Conservation (phyloP, 2,329 filamentous ascomycete species). For the Trichoderma sp. region DNA sequence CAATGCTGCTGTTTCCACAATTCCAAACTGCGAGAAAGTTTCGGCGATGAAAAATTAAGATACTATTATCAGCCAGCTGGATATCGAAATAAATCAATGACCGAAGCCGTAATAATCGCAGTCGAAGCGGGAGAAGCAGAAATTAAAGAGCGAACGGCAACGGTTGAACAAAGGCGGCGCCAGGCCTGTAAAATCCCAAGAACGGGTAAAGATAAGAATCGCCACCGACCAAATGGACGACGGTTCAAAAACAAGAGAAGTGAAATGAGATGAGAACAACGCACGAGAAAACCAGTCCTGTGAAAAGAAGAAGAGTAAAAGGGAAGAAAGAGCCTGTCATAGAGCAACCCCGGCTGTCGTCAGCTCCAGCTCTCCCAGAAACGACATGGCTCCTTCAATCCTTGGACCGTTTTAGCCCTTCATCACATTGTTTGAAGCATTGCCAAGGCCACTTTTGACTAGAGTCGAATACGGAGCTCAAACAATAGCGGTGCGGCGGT, state of each 20-base stretch:
- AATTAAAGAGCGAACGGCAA: conserved; percentile 27
- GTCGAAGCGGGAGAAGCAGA: neutral
- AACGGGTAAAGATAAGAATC: conserved; percentile 5
- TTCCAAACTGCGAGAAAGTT: conserved; percentile 15
- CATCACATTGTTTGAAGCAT: conserved; percentile 20
- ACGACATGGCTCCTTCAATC: conserved; percentile 20
- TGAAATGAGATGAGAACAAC: conserved; percentile 30
- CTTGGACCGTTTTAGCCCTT: neutral
- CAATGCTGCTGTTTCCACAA: conserved; percentile 37
- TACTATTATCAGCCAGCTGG: conserved; percentile 23
- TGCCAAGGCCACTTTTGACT: conserved; percentile 18
- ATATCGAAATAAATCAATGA: conserved; percentile 22
- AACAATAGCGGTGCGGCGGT: conserved; percentile 22
- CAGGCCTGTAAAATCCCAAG: conserved; percentile 22
- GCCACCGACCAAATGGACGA: conserved; percentile 19
- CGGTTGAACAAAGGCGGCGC: conserved; percentile 24
- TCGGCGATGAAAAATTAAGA: conserved; percentile 2
- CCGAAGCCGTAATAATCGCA: conserved; percentile 15
- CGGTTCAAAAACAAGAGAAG: conserved; percentile 22
- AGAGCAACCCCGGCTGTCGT: conserved; percentile 26
- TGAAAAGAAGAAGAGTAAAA: conserved; percentile 31
- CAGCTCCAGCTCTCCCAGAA: neutral
- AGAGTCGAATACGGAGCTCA: conserved; percentile 22
- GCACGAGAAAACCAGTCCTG: conserved; percentile 28
- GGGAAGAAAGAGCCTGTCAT: conserved; percentile 26